Evolutionary conservation across 441 rosid genomes (phyloP).

Genomic region (Theobroma grandiflorum): DNA sequence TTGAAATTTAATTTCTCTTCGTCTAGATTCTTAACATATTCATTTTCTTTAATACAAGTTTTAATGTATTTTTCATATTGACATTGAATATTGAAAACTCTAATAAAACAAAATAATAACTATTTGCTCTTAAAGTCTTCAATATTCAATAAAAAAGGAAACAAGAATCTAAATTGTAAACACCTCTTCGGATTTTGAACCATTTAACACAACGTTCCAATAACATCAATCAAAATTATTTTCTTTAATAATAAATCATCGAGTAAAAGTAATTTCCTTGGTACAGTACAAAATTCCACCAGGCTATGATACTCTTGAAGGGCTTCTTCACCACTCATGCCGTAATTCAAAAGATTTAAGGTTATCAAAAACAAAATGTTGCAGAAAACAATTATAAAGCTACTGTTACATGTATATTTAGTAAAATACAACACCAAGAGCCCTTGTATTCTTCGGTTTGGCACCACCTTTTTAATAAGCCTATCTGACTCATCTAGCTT

Average conservation of each 20-base stretch:
- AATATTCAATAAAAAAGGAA: too few relatives aligned
- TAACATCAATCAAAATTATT: too few relatives aligned
- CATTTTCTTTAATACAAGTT: too few relatives aligned
- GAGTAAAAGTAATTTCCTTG: not conserved
- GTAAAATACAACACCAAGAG: slow-evolving; percentile 11
- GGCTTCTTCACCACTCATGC: too few relatives aligned
- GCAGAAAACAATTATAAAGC: too few relatives aligned
- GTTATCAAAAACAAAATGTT: not conserved
- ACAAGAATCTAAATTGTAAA: too few relatives aligned
- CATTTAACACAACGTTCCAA: not conserved
- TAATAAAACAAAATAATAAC: too few relatives aligned
- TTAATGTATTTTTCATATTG: not conserved
- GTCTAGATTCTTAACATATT: not conserved
- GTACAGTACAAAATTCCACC: not conserved
- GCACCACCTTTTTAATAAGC: not conserved
- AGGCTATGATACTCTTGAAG: not conserved
- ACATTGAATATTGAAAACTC: too few relatives aligned
- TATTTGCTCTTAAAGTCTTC: too few relatives aligned
- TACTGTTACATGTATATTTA: too few relatives aligned
- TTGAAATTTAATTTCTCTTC: not conserved
- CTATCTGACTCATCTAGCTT: not conserved
- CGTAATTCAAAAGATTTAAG: not conserved
- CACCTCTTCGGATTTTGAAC: too few relatives aligned
- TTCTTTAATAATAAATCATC: too few relatives aligned
- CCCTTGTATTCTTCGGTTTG: not conserved